phyloP scores from a whole-genome alignment of 1,284 basidiomycete genomes.

The Fomitopsis schrenkii region DNA sequence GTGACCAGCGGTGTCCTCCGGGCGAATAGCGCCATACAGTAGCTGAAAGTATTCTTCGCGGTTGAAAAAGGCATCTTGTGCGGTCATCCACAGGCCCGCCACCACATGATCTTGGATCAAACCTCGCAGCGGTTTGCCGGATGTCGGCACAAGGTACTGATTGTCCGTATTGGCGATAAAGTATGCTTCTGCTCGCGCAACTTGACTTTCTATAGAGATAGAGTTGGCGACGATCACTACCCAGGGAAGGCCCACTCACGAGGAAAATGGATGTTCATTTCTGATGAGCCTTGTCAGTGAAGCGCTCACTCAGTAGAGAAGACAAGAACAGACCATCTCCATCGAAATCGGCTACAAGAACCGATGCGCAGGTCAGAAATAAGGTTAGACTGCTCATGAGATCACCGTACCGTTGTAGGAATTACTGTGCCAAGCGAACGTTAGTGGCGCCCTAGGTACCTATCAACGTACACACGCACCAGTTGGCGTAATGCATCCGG shows the following conservation, averaged over 20 bases:
- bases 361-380: constrained; percentile 8
- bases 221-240: constrained; percentile 4
- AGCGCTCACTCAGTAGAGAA: constrained; percentile 1
- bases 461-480: constrained; percentile 46
- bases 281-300: constrained; percentile 36
- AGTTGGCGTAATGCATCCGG: constrained; percentile 99
- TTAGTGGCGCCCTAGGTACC: constrained; percentile 1
- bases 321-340: constrained; percentile 73
- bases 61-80: constrained; percentile 91
- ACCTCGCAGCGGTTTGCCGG: constrained; percentile 95
- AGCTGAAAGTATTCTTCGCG: constrained; percentile 97
- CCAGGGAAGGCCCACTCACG: constrained; percentile 49
- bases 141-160: constrained; percentile 98
- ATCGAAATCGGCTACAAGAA: constrained; percentile 87
- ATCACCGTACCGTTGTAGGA: constrained; percentile 84
- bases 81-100: constrained; percentile 99
- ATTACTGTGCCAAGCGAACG: constrained; percentile 54
- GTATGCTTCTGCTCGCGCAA: constrained; percentile 91
- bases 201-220: constrained; percentile 68
- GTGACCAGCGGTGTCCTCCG: constrained; percentile 73
- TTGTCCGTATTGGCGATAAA: constrained; percentile 98
- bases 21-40: constrained; percentile 91
- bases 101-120: constrained; percentile 99
- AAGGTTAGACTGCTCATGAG: constrained; percentile 9
- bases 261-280: constrained; percentile 99